Percentiles rank a stretch among this genome's conserved stretches.
Conservation (phyloP, 1,284 basidiomycete species). For the Vanrija sp. region DNA sequence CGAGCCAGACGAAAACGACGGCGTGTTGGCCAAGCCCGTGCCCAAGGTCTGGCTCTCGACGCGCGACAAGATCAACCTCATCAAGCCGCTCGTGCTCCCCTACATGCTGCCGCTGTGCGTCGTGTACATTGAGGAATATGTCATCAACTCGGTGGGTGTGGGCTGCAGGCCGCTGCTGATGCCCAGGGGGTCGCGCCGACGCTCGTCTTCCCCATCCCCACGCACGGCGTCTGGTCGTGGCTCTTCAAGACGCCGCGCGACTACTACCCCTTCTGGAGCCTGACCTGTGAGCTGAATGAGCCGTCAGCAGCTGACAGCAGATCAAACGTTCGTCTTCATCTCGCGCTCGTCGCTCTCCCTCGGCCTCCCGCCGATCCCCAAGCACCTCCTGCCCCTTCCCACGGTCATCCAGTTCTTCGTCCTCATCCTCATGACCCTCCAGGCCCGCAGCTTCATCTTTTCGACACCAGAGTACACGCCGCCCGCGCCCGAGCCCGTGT, state of each 20-base stretch:
- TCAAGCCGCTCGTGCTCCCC: conserved; percentile 65
- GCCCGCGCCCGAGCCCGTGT: conserved; percentile 5
- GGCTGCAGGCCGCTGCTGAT: background rate
- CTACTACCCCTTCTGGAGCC: conserved; percentile 84
- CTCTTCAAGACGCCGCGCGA: conserved; percentile 84
- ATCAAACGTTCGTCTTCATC: conserved; percentile 91
- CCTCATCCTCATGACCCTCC: conserved; percentile 57
- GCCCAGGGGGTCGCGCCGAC: conserved; percentile 80
- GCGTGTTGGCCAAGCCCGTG: background rate
- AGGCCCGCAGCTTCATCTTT: conserved; percentile 43
- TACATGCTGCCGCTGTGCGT: conserved; percentile 56
- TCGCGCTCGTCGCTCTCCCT: conserved; percentile 89
- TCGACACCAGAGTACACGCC: conserved; percentile 36
- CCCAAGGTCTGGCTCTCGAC: conserved; percentile 51
- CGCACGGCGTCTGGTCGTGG: conserved; percentile 59
- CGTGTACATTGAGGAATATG: conserved; percentile 76
- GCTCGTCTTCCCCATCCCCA: conserved; percentile 82
- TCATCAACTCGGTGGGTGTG: conserved; percentile 74
- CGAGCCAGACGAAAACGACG: conserved; percentile 8
- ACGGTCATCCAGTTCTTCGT: conserved; percentile 56
- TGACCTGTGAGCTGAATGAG: conserved; percentile 32
- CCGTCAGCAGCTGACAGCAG: conserved; percentile 11
- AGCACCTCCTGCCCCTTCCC: conserved; percentile 58
- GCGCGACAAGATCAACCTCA: conserved; percentile 70
- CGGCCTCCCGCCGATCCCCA: conserved; percentile 76